Conservation (phyloP, 1,139 yeast species). For the Geotrichum klebahnii region DNA sequence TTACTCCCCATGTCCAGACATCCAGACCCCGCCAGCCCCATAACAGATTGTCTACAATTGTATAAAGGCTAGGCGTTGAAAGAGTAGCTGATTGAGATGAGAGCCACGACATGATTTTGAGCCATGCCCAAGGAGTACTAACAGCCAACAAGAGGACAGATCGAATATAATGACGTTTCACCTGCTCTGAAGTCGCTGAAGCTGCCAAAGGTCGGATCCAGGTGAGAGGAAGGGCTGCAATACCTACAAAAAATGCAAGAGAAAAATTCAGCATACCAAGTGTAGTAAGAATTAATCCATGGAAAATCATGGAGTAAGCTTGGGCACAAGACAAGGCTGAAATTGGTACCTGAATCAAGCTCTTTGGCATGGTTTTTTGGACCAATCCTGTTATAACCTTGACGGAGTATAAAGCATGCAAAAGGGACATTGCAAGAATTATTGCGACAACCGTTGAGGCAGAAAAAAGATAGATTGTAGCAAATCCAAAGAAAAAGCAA, state of each 20-base stretch:
- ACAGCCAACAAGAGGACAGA: slow-evolving; percentile 12
- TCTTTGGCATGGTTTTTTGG: not conserved
- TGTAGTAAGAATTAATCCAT: slow-evolving; percentile 68
- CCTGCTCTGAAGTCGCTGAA: not conserved
- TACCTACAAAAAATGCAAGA: slow-evolving; percentile 65
- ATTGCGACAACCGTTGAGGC: slow-evolving; percentile 22
- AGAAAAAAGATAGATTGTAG: slow-evolving; percentile 24
- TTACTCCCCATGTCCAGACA: slow-evolving; percentile 83
- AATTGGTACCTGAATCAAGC: slow-evolving; percentile 23
- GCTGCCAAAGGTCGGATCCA: slow-evolving; percentile 48
- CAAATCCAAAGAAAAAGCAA: slow-evolving; percentile 26
- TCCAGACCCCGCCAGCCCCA: slow-evolving; percentile 67
- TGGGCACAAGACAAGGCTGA: slow-evolving; percentile 26
- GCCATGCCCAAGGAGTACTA: slow-evolving; percentile 29
- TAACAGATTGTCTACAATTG: slow-evolving; percentile 49
- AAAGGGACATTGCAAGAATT: slow-evolving; percentile 20
- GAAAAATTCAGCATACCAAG: slow-evolving; percentile 81
- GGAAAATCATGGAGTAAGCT: slow-evolving; percentile 51
- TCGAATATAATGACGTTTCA: slow-evolving; percentile 16
- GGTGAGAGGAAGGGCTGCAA: slow-evolving; percentile 66
- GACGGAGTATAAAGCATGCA: slow-evolving; percentile 1
- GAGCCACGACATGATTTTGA: slow-evolving; percentile 43
- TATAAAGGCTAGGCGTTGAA: slow-evolving; percentile 32
- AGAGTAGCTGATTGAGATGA: slow-evolving; percentile 6
- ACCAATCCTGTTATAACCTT: not conserved